Conservation (phyloP, 192 early-diverging fungal genomes). For the Haplosporangium gracile region DNA sequence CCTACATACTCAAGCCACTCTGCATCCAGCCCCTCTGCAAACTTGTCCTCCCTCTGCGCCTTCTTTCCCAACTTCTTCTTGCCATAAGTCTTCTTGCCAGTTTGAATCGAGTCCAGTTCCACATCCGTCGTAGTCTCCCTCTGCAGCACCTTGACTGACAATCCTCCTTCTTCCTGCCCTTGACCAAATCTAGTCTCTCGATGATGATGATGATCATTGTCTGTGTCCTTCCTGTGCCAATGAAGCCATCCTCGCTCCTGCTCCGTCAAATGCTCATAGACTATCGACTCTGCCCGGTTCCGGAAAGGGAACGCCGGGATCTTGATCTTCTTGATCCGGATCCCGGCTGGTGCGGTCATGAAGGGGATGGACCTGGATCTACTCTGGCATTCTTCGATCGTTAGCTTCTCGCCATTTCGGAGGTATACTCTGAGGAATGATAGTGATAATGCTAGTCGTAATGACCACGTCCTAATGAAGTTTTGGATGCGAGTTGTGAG, state of each 20-base stretch:
- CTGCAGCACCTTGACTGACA: slow-evolving; percentile 14
- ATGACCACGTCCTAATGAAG: slow-evolving; percentile 19
- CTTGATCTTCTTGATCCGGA: slow-evolving; percentile 30
- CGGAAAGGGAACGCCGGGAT: slow-evolving; percentile 36
- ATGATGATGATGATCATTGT: neutral
- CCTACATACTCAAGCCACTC: slow-evolving; percentile 44
- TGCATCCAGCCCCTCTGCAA: slow-evolving; percentile 35
- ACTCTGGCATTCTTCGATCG: slow-evolving; percentile 39
- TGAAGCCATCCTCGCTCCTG: slow-evolving; percentile 18
- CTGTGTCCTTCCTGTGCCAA: neutral
- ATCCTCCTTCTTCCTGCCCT: neutral
- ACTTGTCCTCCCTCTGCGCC: slow-evolving; percentile 10
- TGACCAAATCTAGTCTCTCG: neutral
- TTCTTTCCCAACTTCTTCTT: neutral
- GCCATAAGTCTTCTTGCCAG: neutral
- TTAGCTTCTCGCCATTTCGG: slow-evolving; percentile 13
- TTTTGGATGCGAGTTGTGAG: neutral
- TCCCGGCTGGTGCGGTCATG: slow-evolving; percentile 39
- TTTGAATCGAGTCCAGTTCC: neutral
- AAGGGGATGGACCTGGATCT: slow-evolving; percentile 43
- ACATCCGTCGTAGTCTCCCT: neutral
- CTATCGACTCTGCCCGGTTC: slow-evolving; percentile 26
- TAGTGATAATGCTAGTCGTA: slow-evolving; percentile 17
- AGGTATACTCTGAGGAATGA: slow-evolving; percentile 36
- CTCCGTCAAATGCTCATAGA: slow-evolving; percentile 23